Evolutionary conservation across 352 stramenopile species (phyloP).

Genomic region (Phytophthora ohioensis): DNA sequence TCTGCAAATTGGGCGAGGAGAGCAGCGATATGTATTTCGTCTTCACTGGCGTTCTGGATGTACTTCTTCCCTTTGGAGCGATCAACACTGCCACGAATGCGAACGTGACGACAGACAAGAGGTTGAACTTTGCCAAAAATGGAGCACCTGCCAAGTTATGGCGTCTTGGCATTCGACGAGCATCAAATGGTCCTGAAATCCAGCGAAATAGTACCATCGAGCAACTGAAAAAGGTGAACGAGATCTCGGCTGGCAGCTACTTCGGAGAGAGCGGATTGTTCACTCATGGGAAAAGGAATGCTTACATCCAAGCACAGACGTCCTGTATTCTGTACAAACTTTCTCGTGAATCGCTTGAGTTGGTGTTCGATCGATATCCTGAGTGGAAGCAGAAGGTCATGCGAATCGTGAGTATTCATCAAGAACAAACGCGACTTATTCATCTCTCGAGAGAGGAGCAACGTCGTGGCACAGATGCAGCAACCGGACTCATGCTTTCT

Average conservation of each 20-base stretch:
- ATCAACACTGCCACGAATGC: background rate
- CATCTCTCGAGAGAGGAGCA: slow-evolving; percentile 31
- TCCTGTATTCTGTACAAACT: slow-evolving; percentile 77
- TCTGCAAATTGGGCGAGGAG: slow-evolving; percentile 66
- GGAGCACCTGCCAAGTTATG: slow-evolving; percentile 23
- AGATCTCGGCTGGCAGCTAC: slow-evolving; percentile 63
- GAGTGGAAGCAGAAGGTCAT: slow-evolving; percentile 77
- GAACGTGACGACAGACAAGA: slow-evolving; percentile 3
- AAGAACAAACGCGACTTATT: slow-evolving; percentile 57
- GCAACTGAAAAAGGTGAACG: slow-evolving; percentile 57
- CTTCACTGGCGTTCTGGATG: slow-evolving; percentile 62
- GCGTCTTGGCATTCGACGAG: slow-evolving; percentile 25
- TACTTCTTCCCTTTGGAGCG: slow-evolving; percentile 44
- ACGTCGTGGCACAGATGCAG: slow-evolving; percentile 10
- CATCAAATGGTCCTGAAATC: slow-evolving; percentile 8
- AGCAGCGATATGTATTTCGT: slow-evolving; percentile 82
- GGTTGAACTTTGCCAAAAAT: slow-evolving; percentile 1
- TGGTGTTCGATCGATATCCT: slow-evolving; percentile 51
- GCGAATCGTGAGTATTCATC: slow-evolving; percentile 62
- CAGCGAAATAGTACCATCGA: slow-evolving; percentile 18
- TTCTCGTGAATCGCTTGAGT: slow-evolving; percentile 68
- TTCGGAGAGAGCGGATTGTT: slow-evolving; percentile 79
- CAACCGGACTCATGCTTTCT: slow-evolving; percentile 19
- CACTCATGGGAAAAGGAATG: slow-evolving; percentile 56
- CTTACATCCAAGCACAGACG: slow-evolving; percentile 56